Base-by-base conservation (phyloP, 2,329 filamentous ascomycete genomes). In the Fusarium sterilihyphosum region DNA sequence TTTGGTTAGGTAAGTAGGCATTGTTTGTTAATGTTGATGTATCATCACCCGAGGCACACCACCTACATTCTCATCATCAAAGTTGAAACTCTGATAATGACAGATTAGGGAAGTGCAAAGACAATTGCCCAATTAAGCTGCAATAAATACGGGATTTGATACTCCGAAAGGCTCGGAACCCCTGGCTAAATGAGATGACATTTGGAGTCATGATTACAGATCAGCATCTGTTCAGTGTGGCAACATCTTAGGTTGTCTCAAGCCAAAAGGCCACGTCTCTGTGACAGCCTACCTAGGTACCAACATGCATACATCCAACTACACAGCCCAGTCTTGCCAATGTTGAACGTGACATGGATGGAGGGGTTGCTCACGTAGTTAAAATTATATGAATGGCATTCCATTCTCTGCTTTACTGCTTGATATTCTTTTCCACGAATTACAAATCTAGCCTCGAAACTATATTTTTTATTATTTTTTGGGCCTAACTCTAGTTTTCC, bases 101-200 rank as follows among this genome's bases (percentile, higher is more conserved):
- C 44, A 43, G n/a, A 68, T 52, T 47, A 61, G 67, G 66, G 44
- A 66, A 61, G 41, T 67, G 65, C 61, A 71, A 44, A 56, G 44
- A 61, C 16, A 71, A 43, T 75, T 71, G 41, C 73, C 73, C 61
- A 59, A 73, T 75, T 47, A 52, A 75, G 73, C 44, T 52, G 40
- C 61, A 63, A 73, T 38, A 41, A 40, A 37, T 24, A 71, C 73
- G 73, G 73, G 65, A 38, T 75, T 62, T 52, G 50, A 75, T 60
- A 50, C 41, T 75, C 73, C 73, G 73, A 74, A 57, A 49, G 33
- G 33, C 33, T 59, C 44, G 38, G 64, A 59, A 53, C 26, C 66
- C 60, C 37, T 65, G 52, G 60, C 35, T 61, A 44, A 62, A 37
- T 67, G 46, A 67, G 43, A 41, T 57, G 41, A 24, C n/a, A 54